phyloP scores from a whole-genome alignment of 2,329 filamentous ascomycete genomes.

The Mollisia scopiformis region DNA sequence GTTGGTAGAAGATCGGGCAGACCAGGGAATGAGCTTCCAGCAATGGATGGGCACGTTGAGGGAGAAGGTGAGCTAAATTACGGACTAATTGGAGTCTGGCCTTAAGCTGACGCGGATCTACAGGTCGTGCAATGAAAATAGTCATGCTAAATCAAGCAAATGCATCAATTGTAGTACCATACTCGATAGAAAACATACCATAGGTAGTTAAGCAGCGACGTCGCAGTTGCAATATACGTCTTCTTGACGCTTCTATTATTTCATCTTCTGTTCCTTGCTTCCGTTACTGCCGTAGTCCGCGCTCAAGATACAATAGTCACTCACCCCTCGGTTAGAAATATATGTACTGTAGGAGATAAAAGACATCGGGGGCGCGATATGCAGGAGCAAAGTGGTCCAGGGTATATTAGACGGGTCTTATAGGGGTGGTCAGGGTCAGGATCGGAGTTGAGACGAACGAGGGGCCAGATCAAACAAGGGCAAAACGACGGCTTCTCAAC shows the following conservation, averaged over 20 bases:
- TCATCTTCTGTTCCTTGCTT: not conserved
- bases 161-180: slow-evolving; percentile 28
- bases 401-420: slow-evolving; percentile 15
- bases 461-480: slow-evolving; percentile 23
- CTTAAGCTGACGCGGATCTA: slow-evolving; percentile 30
- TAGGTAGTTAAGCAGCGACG: slow-evolving; percentile 2
- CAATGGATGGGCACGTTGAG: slow-evolving; percentile 92
- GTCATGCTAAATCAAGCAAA: slow-evolving; percentile 3
- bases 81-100: slow-evolving; percentile 18
- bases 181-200: slow-evolving; percentile 24
- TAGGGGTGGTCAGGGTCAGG: slow-evolving; percentile 12
- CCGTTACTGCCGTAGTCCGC: not conserved
- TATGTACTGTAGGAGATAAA: too few relatives aligned
- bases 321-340: not conserved
- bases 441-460: slow-evolving; percentile 25
- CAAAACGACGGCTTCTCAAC: slow-evolving; percentile 24
- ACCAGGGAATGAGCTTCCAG: slow-evolving; percentile 88
- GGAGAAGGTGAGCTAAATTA: slow-evolving; percentile 77
- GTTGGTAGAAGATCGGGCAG: slow-evolving; percentile 90
- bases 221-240: slow-evolving; percentile 17
- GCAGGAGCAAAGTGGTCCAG: not conserved
- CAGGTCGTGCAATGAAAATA: slow-evolving; percentile 35
- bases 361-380: too few relatives aligned
- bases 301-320: too few relatives aligned
- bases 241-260: not conserved